These are phyloP conservation scores for Puya raimondii DNA, from an alignment of 176 grass and related monocot species.

Conservation along the genomic window DNA sequence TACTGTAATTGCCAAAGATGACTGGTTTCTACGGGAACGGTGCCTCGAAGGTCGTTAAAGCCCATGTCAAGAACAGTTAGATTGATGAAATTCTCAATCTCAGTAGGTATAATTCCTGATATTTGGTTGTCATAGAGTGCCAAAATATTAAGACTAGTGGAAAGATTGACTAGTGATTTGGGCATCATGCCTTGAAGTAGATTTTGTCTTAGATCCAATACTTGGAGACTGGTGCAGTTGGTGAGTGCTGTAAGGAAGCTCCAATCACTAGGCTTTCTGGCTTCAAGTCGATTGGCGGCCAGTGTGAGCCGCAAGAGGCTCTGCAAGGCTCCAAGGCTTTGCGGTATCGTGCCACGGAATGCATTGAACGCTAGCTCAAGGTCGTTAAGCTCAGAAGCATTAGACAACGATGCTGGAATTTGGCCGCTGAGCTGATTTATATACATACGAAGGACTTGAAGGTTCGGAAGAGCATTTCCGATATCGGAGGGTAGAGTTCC, in stretches of 20 bases:
- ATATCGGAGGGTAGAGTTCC: constrained; percentile 20
- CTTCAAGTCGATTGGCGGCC: constrained; percentile 6
- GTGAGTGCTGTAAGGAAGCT: constrained; percentile 23
- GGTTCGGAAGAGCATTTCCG: constrained; percentile 23
- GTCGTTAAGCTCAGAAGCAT: background rate
- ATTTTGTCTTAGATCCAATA: constrained; percentile 10
- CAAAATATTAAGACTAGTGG: constrained; percentile 12
- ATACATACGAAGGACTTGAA: background rate
- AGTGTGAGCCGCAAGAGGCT: background rate
- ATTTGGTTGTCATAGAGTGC: constrained; percentile 8
- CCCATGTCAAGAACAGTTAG: constrained; percentile 13
- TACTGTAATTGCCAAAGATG: constrained; percentile 14
- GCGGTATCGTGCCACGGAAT: constrained; percentile 29
- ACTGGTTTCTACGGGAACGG: constrained; percentile 13
- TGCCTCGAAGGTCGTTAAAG: constrained; percentile 2
- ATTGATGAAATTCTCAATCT: constrained; percentile 28
- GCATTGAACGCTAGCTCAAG: constrained; percentile 7
- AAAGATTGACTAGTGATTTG: constrained; percentile 28
- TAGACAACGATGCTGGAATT: constrained; percentile 20
- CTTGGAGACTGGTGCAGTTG: constrained; percentile 13
- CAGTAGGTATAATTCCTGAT: constrained; percentile 13
- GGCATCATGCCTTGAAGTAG: constrained; percentile 26
- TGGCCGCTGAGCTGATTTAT: constrained; percentile 15
- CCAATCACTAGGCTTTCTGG: constrained; percentile 14
- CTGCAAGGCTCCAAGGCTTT: constrained; percentile 18